phyloP scores from a whole-genome alignment of 148 eudicot genomes.

The Polygonum aviculare region DNA sequence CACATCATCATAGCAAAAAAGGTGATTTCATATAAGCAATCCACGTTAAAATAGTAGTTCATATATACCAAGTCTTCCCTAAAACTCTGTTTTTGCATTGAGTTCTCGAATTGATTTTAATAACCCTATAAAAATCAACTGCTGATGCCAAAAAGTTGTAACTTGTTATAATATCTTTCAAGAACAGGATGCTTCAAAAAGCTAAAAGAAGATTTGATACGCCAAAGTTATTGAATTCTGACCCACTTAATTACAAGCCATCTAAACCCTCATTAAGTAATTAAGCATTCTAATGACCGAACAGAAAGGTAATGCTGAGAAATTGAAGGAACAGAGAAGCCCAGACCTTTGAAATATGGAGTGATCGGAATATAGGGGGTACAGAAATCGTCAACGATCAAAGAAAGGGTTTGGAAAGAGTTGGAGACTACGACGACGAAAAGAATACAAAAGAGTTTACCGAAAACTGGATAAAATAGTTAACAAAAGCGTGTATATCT shows the following conservation, averaged over 20 bases:
- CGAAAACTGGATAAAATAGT: too few relatives aligned
- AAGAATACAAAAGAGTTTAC: neutral
- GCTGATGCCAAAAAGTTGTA: neutral
- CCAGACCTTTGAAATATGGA: neutral
- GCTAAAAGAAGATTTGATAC: neutral
- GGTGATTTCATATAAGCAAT: neutral
- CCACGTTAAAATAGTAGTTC: neutral
- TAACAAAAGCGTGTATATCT: too few relatives aligned
- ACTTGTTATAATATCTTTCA: neutral
- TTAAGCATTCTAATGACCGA: neutral
- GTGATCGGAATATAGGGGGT: neutral
- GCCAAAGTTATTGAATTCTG: neutral
- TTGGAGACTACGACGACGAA: slow-evolving; percentile 4
- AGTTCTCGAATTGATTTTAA: too few relatives aligned
- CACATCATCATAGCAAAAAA: neutral
- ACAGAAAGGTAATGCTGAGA: neutral
- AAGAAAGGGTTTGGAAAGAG: neutral
- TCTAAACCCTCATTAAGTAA: neutral
- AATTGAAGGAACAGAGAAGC: neutral
- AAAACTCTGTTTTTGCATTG: neutral
- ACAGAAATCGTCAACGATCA: neutral
- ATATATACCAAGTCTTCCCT: neutral
- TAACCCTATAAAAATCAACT: neutral
- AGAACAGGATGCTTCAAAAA: neutral
- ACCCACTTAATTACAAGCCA: neutral